A percentile compares a stretch with the other conserved stretches of the same genome.
phyloP scores from a whole-genome alignment of 768 basidiomycete genomes.

The Pluteus cervinus region DNA sequence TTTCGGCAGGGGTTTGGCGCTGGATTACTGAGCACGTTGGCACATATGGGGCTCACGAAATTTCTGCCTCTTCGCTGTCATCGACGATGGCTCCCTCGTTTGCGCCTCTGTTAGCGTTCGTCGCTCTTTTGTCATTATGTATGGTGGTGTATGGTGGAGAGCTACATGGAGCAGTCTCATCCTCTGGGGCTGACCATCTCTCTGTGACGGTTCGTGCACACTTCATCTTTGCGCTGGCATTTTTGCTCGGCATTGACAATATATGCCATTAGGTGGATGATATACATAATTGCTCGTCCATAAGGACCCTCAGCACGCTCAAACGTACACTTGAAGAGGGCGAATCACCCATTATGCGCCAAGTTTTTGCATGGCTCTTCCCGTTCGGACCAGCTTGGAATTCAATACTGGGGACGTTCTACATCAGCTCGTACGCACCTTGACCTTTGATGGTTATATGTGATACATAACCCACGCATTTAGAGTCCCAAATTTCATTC shows the following conservation, averaged over 20 bases:
- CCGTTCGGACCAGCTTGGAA: constrained; percentile 91
- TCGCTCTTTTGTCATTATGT: constrained; percentile 37
- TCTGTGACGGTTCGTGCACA: too few species aligned
- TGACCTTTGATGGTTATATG: constrained; percentile 2
- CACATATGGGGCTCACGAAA: neutral
- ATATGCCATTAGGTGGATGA: constrained; percentile 28
- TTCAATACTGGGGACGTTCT: constrained; percentile 87
- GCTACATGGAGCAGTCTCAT: neutral
- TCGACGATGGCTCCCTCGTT: constrained; percentile 20
- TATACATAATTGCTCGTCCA: constrained; percentile 31
- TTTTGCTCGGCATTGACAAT: neutral
- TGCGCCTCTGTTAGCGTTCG: constrained; percentile 21
- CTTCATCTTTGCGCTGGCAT: constrained; percentile 7
- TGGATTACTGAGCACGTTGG: neutral
- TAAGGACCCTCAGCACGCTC: constrained; percentile 46
- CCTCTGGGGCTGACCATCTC: too few species aligned
- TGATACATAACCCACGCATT: constrained; percentile 4
- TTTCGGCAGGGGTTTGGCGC: neutral
- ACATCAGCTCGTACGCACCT: constrained; percentile 79
- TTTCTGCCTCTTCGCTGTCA: constrained; percentile 1
- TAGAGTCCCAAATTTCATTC: constrained; percentile 91
- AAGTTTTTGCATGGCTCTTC: constrained; percentile 76
- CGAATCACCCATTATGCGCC: constrained; percentile 72
- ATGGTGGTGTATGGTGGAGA: neutral
- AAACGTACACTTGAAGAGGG: constrained; percentile 56